A percentile compares a stretch with the other conserved stretches of the same genome.
Evolutionary conservation across 192 early-diverging fungal genomes (phyloP).

Genomic region (Phlyctochytrium arcticum): DNA sequence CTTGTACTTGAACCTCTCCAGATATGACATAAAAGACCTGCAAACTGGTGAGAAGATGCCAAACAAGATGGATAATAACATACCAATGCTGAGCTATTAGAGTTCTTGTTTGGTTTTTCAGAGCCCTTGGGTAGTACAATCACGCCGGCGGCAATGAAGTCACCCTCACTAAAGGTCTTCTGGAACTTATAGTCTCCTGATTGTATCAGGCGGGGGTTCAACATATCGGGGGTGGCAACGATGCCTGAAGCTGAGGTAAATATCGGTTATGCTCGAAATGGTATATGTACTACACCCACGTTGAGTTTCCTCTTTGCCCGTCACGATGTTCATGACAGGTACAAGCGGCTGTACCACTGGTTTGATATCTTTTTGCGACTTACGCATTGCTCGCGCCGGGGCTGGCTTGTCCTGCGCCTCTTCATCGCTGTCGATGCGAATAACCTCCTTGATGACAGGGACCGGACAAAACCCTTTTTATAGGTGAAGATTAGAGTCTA

Average conservation of each 20-base stretch:
- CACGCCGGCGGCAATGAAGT: slow-evolving; percentile 45
- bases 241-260: slow-evolving; percentile 18
- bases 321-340: slow-evolving; percentile 31
- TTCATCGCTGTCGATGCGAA: slow-evolving; percentile 23
- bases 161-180: slow-evolving; percentile 51
- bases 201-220: slow-evolving; percentile 22
- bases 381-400: background rate
- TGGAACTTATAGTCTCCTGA: slow-evolving; percentile 44
- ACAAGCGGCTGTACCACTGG: slow-evolving; percentile 25
- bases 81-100: slow-evolving; percentile 44
- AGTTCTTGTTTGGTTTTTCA: slow-evolving; percentile 49
- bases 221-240: slow-evolving; percentile 38
- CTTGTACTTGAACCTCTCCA: slow-evolving; percentile 37
- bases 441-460: slow-evolving; percentile 20
- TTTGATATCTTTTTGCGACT: slow-evolving; percentile 17
- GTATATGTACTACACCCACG: slow-evolving; percentile 5
- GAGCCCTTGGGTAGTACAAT: slow-evolving; percentile 48
- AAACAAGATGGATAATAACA: too few relatives aligned
- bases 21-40: slow-evolving; percentile 41
- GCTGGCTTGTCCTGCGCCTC: background rate
- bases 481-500: background rate
- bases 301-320: slow-evolving; percentile 26
- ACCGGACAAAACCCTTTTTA: slow-evolving; percentile 7
- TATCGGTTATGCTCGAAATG: background rate
- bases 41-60: background rate